A percentile compares a stretch with the other conserved stretches of the same genome.
Conservation (phyloP, 2,329 filamentous ascomycete species). For the Paecilomyces dactylethromorphus region DNA sequence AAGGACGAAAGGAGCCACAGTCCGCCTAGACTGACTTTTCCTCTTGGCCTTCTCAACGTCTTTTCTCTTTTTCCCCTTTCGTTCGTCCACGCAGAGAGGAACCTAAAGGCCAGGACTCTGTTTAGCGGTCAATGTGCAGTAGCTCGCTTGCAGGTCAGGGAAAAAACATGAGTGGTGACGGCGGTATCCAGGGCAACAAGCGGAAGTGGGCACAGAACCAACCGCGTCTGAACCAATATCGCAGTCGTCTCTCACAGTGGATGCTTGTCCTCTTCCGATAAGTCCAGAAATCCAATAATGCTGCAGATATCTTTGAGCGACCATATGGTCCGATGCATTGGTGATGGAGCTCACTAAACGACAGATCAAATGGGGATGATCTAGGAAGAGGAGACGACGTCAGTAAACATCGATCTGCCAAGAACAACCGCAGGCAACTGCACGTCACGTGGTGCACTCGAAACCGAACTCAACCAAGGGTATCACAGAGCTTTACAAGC, state of each 20-base stretch:
- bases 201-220: background rate
- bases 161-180: constrained; percentile 1
- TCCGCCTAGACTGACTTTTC: background rate
- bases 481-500: background rate
- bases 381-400: background rate
- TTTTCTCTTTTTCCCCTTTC: background rate
- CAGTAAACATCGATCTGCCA: background rate
- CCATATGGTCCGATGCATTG: background rate
- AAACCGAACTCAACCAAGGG: background rate
- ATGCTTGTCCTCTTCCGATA: background rate
- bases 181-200: constrained; percentile 34
- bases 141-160: background rate
- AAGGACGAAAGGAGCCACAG: background rate
- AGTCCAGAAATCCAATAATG: background rate
- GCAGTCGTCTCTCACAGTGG: background rate
- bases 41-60: background rate
- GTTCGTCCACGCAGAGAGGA: background rate
- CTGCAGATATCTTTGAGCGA: background rate
- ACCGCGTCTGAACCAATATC: constrained; percentile 1
- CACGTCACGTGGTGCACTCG: background rate
- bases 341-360: background rate
- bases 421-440: background rate
- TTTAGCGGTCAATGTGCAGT: constrained; percentile 6
- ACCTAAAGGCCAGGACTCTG: background rate
- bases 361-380: background rate